Base-by-base conservation (phyloP, 768 basidiomycete species). In the Xerocomellus chrysenteron region DNA sequence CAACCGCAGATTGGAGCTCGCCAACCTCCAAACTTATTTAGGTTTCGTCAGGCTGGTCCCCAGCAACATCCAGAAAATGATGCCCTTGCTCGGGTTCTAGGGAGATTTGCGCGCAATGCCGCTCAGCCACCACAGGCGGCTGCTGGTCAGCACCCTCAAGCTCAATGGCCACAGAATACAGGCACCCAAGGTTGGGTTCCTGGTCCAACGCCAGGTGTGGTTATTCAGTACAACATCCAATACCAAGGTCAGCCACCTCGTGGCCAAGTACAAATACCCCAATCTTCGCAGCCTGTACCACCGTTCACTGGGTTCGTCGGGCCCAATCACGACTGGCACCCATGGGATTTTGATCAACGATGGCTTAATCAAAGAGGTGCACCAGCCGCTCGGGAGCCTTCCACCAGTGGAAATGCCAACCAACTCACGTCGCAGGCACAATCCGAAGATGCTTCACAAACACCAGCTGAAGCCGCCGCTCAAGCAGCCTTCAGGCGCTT, bases 151-250 rank as follows among this genome's bases (percentile, higher is more conserved):
- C 57, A 52, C 3, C 56, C 57, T n/a, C 65, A 72, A 52, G 60
- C 62, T 17, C 68, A 66, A 39, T 73, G 67, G 30, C 73, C 70
- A 56, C 70, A 63, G 61, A 70, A 65, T 53, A 57, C 48, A 51
- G 73, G 64, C 10, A 72, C 73, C 52, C 69, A 70, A 30, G 75
- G 74, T 36, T 78, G 72, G 59, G 74, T 59, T 19, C 64, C 68
- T 1, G 70, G 70, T 26, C 59, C 76, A 43, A 68, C 75, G 35
- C 80, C 75, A 48, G 79, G 79, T 12, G 77, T 85, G n/a, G 74
- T 81, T 28, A 82, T 85, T 53, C 82, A 85, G 54, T 86, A 87
- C 62, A 82, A 84, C 55, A 81, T 87, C 11, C 84, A 84, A 59
- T 84, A 85, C 56, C 82, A 81, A 61, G 68, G 68, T 52, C 75